Conservation (phyloP, 148 eudicot genomes). For the Camellia japonica region DNA sequence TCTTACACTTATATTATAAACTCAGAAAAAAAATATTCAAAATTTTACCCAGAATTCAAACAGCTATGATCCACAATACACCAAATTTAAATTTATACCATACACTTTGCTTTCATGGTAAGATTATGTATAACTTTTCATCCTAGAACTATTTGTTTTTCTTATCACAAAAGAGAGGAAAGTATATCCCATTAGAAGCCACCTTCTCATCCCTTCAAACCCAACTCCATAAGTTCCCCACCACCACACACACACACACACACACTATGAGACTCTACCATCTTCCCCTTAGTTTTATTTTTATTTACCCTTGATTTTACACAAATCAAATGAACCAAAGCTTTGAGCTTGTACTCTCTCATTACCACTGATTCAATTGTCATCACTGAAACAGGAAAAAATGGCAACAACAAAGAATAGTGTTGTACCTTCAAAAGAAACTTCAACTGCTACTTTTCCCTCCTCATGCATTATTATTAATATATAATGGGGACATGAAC, state of each 20-base stretch:
- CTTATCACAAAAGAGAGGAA: background rate
- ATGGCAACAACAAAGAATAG: background rate
- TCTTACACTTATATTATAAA: too few relatives aligned
- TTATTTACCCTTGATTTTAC: background rate
- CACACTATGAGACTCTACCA: conserved; percentile 9
- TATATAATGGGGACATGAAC: conserved; percentile 12
- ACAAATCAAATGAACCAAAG: background rate
- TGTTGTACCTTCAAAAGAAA: background rate
- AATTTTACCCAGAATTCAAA: too few relatives aligned
- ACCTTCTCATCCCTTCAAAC: background rate
- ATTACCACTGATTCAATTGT: background rate
- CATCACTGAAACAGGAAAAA: background rate
- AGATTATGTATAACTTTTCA: too few relatives aligned
- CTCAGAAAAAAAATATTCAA: too few relatives aligned
- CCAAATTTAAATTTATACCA: too few relatives aligned
- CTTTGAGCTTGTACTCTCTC: conserved; percentile 8
- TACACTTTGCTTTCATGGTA: too few relatives aligned
- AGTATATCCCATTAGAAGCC: background rate
- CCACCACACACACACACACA: conserved; percentile 23
- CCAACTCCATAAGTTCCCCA: conserved; percentile 9
- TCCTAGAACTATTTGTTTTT: background rate
- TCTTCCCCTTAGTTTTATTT: background rate
- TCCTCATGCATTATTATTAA: background rate
- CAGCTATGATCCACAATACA: too few relatives aligned
- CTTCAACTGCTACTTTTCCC: conserved; percentile 11